Conservation (phyloP, 73 alveolate genomes). For the Paramecium octaurelia region DNA sequence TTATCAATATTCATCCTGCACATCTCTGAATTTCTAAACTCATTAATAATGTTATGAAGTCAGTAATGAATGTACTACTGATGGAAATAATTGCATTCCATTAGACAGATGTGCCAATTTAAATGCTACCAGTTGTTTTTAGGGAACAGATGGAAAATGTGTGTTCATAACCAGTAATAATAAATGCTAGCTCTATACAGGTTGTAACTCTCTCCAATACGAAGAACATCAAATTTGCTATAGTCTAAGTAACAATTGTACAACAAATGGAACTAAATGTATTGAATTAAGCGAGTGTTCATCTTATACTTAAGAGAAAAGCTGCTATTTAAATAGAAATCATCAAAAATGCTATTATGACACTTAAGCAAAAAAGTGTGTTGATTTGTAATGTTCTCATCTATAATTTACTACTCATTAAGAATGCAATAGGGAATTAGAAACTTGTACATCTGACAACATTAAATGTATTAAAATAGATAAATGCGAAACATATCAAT, state of each 20-base stretch:
- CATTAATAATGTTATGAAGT: neutral
- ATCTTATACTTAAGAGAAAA: neutral
- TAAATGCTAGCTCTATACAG: neutral
- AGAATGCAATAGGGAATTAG: neutral
- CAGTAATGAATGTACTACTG: neutral
- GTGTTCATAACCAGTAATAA: neutral
- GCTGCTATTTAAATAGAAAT: neutral
- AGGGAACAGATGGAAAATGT: constrained; percentile 55
- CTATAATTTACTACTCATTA: neutral
- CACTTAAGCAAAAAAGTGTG: neutral
- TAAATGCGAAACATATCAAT: neutral
- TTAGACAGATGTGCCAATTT: neutral
- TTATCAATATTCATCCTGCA: neutral
- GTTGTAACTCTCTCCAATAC: neutral
- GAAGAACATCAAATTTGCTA: neutral
- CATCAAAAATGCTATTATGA: neutral
- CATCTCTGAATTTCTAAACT: neutral
- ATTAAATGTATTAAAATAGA: neutral
- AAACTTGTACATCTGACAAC: neutral
- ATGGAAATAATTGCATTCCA: neutral
- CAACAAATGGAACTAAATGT: neutral
- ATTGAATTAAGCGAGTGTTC: neutral
- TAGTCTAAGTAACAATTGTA: neutral
- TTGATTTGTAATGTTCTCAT: neutral
- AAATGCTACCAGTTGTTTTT: neutral